Evolutionary conservation across 1,139 yeast genomes (phyloP).

Genomic region (Pichia sp.): DNA sequence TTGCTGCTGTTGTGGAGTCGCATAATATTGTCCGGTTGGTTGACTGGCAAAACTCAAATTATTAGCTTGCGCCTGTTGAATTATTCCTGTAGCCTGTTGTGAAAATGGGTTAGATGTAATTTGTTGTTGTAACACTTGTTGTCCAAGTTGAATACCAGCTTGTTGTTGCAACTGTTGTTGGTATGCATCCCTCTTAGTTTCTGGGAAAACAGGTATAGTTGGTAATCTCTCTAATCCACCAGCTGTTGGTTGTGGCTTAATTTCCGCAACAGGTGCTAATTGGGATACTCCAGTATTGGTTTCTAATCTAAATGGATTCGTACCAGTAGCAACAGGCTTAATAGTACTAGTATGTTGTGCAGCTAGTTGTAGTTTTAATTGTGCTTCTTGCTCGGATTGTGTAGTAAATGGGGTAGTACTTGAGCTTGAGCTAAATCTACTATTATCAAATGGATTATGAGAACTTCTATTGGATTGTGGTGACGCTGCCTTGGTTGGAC

Average conservation of each 20-base stretch:
- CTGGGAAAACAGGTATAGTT: conserved; percentile 64
- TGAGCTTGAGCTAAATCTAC: conserved; percentile 25
- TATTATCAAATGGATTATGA: conserved; percentile 31
- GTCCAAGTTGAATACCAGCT: conserved; percentile 28
- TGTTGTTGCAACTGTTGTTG: conserved; percentile 18
- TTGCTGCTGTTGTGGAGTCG: conserved; percentile 30
- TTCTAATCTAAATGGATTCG: conserved; percentile 50
- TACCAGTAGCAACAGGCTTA: conserved; percentile 33
- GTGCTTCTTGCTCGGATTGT: conserved; percentile 18
- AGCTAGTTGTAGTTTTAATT: conserved; percentile 9
- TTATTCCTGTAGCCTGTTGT: conserved; percentile 18
- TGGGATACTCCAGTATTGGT: background rate
- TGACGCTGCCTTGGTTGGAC: background rate
- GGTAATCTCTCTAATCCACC: conserved; percentile 66
- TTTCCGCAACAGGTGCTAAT: conserved; percentile 1
- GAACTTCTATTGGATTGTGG: background rate
- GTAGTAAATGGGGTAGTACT: conserved; percentile 25
- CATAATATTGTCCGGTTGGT: conserved; percentile 18
- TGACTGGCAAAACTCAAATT: conserved; percentile 4
- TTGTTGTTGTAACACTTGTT: conserved; percentile 17
- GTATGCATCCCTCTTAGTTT: conserved; percentile 41
- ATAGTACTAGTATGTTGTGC: conserved; percentile 10
- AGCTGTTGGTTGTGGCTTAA: conserved; percentile 56
- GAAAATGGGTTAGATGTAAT: conserved; percentile 17
- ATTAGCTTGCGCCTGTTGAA: conserved; percentile 16